A percentile compares a stretch with the other conserved stretches of the same genome.
Conservation (phyloP, 805 yeast genomes). For the Lipomyces yamadae region DNA sequence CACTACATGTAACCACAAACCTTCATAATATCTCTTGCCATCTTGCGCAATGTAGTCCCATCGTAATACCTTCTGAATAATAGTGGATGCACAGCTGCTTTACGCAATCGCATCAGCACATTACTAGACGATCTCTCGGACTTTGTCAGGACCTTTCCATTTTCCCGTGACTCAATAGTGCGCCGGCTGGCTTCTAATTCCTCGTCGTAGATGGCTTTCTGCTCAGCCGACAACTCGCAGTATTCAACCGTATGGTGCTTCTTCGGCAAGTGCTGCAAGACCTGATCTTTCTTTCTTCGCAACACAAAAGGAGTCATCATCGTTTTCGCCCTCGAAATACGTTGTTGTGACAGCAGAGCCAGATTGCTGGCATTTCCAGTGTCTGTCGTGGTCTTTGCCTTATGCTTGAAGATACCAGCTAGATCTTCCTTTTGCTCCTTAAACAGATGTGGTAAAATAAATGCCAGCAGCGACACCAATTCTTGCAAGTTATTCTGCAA, state of each 20-base stretch:
- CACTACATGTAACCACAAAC: neutral
- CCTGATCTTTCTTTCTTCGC: constrained; percentile 90
- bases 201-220: constrained; percentile 62
- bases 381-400: constrained; percentile 71
- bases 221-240: constrained; percentile 66
- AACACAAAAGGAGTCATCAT: constrained; percentile 98
- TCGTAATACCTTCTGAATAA: constrained; percentile 70
- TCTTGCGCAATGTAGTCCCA: constrained; percentile 59
- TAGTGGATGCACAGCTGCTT: constrained; percentile 91
- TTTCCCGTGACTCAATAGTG: constrained; percentile 42
- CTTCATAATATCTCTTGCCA: constrained; percentile 79
- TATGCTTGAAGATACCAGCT: constrained; percentile 82
- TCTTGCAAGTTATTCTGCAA: constrained; percentile 91
- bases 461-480: constrained; percentile 84
- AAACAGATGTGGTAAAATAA: constrained; percentile 84
- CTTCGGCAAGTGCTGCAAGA: constrained; percentile 82
- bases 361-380: constrained; percentile 56
- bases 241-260: constrained; percentile 67
- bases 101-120: constrained; percentile 84
- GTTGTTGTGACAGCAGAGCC: constrained; percentile 86
- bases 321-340: constrained; percentile 88
- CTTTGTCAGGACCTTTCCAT: constrained; percentile 39
- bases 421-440: constrained; percentile 81
- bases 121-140: constrained; percentile 61
- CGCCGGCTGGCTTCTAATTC: constrained; percentile 54